Base-by-base conservation (phyloP, 139 green algal genomes). In the Chlorella sorokiniana region DNA sequence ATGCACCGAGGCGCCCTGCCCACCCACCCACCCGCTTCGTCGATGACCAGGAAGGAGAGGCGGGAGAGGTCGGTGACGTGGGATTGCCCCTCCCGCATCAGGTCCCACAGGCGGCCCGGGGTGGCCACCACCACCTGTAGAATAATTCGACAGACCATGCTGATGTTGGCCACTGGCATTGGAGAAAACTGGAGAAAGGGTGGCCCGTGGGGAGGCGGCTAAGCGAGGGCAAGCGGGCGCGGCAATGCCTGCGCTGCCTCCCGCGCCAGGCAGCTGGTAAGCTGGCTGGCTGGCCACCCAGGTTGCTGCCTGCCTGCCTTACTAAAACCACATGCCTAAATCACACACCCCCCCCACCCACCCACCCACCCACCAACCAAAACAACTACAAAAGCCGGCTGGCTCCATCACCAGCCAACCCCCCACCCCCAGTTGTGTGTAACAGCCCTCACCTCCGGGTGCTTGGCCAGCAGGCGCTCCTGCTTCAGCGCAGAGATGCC, bases 101-200 rank as follows among this genome's bases (percentile, higher is more conserved):
- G 88, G 79, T 98, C 96, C 96, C 96, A 99, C 83, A 99, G 89
- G 40, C 96, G 92, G 5, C 96, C 96, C 0, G 96, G 96, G 0
- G 96, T 99, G 31, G 93, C 96, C 51, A 99, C 95, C 42, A 99
- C 88, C 7, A 99, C 86, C 40, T 83, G 42, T 33, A 52, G 40
- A n/a, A n/a, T n/a, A n/a, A n/a, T n/a, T n/a, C n/a, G n/a, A n/a
- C n/a, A n/a, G n/a, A n/a, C n/a, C n/a, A n/a, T n/a, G n/a, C n/a
- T n/a, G n/a, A n/a, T n/a, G n/a, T n/a, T n/a, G n/a, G n/a, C n/a
- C n/a, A n/a, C n/a, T n/a, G n/a, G n/a, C 61, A 68, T 51, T 27
- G 65, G 7, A 29, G 35, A 33, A n/a, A 33, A 33, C 4, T 51
- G 10, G 0, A 33, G 20, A 16, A 8, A 48, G 27, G 18, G 20